Evolutionary conservation across 2,329 filamentous ascomycete species (phyloP), one percentile per base, ranked within the genome.

Genomic region (Periconia macrospinosa): DNA sequence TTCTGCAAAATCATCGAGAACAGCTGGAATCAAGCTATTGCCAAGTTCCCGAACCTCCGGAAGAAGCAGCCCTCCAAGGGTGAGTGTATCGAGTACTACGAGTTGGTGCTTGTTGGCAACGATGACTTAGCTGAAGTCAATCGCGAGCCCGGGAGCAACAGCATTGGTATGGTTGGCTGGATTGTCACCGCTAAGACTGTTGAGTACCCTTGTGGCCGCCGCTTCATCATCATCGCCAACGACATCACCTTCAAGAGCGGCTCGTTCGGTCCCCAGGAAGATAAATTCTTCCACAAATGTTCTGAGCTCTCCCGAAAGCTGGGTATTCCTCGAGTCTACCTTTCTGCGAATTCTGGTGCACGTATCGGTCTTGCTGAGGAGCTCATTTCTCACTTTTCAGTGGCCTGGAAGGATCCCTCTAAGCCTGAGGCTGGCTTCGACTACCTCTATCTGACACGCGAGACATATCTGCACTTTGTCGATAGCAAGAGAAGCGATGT

Each of bases 181-280:
- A 85, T 97, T 62, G 88, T 97, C 74, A 95, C 91, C 57, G 94
- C 92, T 15, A 91, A 87, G 73, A 97, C 94, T 1, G 94, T 94
- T 10, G 94, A 99, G 76, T 99, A 99, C 74, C 93, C 94, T 54
- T 84, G 86, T 60, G 94, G 94, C 55, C 86, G 94, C 63, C 90
- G 90, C 71, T 97, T 97, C 78, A 87, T 99, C 72, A 91, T 99
- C 61, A 88, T 99, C 59, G 92, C 94, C 83, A 99, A 99, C 83
- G 94, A 99, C 72, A 99, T 99, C 75, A 99, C 94, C 17, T 97
- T 91, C 84, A 95, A 95, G 83, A 99, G 97, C 74, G 94, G 94
- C 70, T 96, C 91, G 1, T 99, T 99, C 74, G 94, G 94, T 49
- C 94, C 94, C 41, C 88, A 89, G 78, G 94, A 99, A 80, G 94